Evolutionary conservation across 352 stramenopile species (phyloP), one percentile per base, ranked within the genome.

Genomic region (Pythium rhizo-oryzae): DNA sequence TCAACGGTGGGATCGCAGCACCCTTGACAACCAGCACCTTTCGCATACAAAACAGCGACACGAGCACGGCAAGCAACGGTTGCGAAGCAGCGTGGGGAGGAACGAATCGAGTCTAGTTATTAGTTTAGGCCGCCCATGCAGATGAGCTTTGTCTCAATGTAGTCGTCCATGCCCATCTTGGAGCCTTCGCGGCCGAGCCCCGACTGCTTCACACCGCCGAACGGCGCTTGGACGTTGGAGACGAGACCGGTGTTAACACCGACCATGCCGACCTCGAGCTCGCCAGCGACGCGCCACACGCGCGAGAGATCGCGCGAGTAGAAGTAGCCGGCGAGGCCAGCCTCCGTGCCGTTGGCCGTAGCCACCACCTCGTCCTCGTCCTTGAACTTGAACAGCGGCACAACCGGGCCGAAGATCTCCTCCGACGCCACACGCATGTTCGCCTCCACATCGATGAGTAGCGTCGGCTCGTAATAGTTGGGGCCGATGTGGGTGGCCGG

Each of bases 351-450:
- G 84, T 99, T 99, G 24, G 97, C 97, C 57, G 97, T 84, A 47
- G 76, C 67, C 16, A 99, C 68, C n/a, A 97, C 98, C 70, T 99
- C 95, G 28, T 98, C 93, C 63, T 99, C 97, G 7, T 76, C 96
- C 24, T 89, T 75, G 78, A 99, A 99, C 47, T 84, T 89, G 55
- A 91, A 91, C 13, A 99, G 80, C 39, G 94, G 81, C 23, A 97
- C 92, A 52, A 99, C 80, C 4, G 97, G 97, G 8, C 97, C 98
- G 77, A 99, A 99, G 24, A 93, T 99, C 82, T 99, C 97, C 69
- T 98, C 79, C 56, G 77, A 80, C 76, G 96, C 90, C 13, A 97
- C 79, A 37, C 77, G 81, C 86, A 99, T 98, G 16, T 86, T 75
- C 13, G 85, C 78, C 30, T 91, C 75, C 11, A 96, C 79, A 55